Base-by-base conservation (phyloP, 768 basidiomycete species). In the Lyophyllum semitale region DNA sequence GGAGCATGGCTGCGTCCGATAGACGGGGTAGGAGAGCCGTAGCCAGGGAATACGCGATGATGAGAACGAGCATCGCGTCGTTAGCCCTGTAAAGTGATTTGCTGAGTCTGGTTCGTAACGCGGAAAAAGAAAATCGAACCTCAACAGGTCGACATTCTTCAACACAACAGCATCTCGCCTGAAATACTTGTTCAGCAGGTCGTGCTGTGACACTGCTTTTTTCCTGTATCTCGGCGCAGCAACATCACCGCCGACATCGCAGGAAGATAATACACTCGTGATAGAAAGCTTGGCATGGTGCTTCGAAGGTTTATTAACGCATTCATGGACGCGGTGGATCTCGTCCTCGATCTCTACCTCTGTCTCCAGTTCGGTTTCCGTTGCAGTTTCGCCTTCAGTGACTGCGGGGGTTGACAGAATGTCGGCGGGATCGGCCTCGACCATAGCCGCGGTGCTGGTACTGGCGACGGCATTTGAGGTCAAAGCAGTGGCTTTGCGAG, bases 151-250 rank as follows among this genome's bases (percentile, higher is more conserved):
- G 20, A 96, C 63, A 64, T 96, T 93, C 32, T 79, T 76, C 48
- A 98, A 71, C 22, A 92, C 78, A 18, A 98, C 83, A 2, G 86
- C 79, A 66, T 98, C 97, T 57, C 92, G 84, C 51, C 91, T 75
- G 78, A 99, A 98, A 71, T 94, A 99, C 63, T 86, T 84, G 71
- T 91, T 87, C 59, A 93, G 75, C 35, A 99, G 73, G 67, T 98
- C 97, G 69, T 97, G 95, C 66, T 93, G 87, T 1, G 94, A 91
- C 18, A 80, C 60, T 0, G 68, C 55, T 50, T 72, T 77, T 50
- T 66, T 72, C 55, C 53, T 40, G 37, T 42, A 23, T 41, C 45
- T 58, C n/a, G 53, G 56, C 22, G 41, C 12, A 6, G 41, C 22
- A 9, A 27, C 7, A 44, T 54, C 51, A 46, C 45, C 35, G 20